Percentiles rank a stretch among this genome's conserved stretches.
These are phyloP conservation scores for Curvularia hawaiiensis DNA, from an alignment of 2,329 filamentous ascomycete genomes.

Conservation along the genomic window DNA sequence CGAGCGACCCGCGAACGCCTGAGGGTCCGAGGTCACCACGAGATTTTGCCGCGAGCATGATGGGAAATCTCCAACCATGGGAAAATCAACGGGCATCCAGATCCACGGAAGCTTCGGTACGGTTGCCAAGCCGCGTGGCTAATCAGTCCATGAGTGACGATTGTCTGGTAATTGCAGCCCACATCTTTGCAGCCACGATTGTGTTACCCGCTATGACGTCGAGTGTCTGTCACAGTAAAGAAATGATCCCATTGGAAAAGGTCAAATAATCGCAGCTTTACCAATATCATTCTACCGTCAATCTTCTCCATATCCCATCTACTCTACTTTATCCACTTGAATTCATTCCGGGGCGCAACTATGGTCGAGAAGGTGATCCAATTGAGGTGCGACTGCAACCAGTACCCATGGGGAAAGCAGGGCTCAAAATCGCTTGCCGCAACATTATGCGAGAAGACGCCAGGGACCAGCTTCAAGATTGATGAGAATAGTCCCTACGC, in stretches of 20 bases:
- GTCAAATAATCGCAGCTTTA: constrained; percentile 7
- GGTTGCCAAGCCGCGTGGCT: constrained; percentile 6
- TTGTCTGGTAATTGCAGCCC: constrained; percentile 21
- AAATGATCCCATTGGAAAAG: constrained; percentile 8
- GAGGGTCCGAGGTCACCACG: constrained; percentile 1
- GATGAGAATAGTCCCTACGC: constrained; percentile 68
- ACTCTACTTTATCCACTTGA: neutral
- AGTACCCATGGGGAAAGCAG: constrained; percentile 74
- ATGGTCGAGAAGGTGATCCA: constrained; percentile 61
- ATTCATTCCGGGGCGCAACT: constrained; percentile 10
- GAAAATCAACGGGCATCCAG: neutral
- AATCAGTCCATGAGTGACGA: constrained; percentile 7
- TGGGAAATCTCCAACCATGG: neutral
- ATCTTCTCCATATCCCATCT: neutral
- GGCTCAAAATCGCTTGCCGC: constrained; percentile 70
- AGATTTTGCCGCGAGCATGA: neutral
- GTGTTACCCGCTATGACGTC: constrained; percentile 41
- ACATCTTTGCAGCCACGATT: constrained; percentile 9
- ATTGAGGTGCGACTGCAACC: constrained; percentile 60
- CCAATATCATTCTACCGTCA: neutral
- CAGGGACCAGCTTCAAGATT: constrained; percentile 66
- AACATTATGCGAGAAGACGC: constrained; percentile 67
- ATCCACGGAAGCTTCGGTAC: constrained; percentile 5
- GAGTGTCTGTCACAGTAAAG: constrained; percentile 30
- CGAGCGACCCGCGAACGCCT: neutral